These are phyloP conservation scores for Sclerotinia glacialis DNA, from an alignment of 2,329 filamentous ascomycete genomes.

Conservation along the genomic window DNA sequence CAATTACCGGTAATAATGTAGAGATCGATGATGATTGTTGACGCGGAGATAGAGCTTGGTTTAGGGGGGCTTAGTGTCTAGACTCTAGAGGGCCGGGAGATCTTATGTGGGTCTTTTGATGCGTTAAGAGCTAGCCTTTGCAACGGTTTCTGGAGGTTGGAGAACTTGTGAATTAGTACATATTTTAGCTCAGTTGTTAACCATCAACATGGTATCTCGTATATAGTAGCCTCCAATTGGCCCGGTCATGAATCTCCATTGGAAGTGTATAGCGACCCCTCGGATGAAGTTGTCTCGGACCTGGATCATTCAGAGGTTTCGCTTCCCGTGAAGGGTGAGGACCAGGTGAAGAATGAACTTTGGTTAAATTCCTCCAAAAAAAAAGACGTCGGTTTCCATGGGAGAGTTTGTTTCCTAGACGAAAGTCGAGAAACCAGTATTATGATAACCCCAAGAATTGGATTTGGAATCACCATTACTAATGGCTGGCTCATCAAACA, in stretches of 20 bases:
- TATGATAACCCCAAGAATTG: neutral
- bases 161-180: neutral
- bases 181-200: neutral
- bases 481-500: neutral
- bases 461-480: neutral
- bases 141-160: neutral
- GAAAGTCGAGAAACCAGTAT: neutral
- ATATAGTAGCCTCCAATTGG: neutral
- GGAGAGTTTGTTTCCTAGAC: neutral
- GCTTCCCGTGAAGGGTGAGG: neutral
- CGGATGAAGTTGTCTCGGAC: neutral
- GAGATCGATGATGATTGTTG: no score
- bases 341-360: neutral
- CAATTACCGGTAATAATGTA: neutral
- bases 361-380: neutral
- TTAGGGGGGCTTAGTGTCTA: neutral
- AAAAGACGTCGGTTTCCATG: neutral
- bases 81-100: no score
- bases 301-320: neutral
- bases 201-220: neutral
- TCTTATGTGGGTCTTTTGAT: neutral
- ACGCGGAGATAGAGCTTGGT: neutral
- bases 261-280: neutral
- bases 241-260: no score
- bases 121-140: neutral